A percentile compares a stretch with the other conserved stretches of the same genome.
Evolutionary conservation across 306 rosid genomes (phyloP).

Genomic region (Bauhinia variegata): DNA sequence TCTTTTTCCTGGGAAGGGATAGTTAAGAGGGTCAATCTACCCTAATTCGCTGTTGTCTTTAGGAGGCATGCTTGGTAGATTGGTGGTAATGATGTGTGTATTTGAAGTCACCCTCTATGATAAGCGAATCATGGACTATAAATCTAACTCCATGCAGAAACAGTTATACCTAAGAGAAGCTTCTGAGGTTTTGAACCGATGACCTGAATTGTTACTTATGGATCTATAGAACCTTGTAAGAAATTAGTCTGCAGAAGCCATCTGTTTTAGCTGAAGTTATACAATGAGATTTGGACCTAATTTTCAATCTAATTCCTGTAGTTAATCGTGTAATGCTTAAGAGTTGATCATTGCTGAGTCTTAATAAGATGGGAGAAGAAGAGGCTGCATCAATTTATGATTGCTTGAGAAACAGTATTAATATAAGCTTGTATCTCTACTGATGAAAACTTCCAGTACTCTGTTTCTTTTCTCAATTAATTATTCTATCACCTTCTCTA

Average conservation of each 20-base stretch:
- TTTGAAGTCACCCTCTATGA: not conserved
- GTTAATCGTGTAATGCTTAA: not conserved
- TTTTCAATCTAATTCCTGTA: too few relatives aligned
- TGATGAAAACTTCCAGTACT: not conserved
- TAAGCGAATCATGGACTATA: constrained; percentile 16
- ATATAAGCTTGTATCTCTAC: not conserved
- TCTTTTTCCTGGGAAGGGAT: not conserved
- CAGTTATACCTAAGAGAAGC: not conserved
- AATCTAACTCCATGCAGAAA: constrained; percentile 1
- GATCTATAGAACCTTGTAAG: not conserved
- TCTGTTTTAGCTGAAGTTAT: not conserved
- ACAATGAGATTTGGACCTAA: too few relatives aligned
- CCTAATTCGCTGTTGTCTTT: not conserved
- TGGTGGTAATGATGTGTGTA: not conserved
- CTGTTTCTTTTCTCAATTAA: not conserved
- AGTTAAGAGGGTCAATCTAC: constrained; percentile 3
- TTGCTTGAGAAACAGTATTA: constrained; percentile 3
- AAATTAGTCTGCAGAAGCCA: not conserved
- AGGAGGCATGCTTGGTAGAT: not conserved
- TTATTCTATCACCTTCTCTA: not conserved
- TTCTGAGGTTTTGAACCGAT: constrained; percentile 6
- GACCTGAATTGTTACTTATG: too few relatives aligned
- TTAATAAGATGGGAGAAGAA: not conserved
- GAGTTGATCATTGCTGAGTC: not conserved
- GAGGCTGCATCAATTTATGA: not conserved